Conservation (phyloP, 139 green algal species). For the Diplosphaera chodatii region DNA sequence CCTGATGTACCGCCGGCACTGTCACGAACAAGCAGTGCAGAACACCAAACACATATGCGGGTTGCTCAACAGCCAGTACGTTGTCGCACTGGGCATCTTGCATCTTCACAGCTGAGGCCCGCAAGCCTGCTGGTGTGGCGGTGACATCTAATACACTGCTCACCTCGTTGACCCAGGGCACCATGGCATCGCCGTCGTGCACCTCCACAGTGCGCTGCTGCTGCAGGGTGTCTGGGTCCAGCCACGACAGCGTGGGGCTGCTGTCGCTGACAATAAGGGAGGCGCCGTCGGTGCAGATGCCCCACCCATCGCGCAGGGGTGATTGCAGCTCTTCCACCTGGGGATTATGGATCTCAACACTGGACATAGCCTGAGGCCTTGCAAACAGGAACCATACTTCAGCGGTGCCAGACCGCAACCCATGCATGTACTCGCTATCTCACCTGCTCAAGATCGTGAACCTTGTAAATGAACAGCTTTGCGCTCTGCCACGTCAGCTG, state of each 20-base stretch:
- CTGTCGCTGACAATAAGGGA: slow-evolving; percentile 69
- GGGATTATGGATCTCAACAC: background rate
- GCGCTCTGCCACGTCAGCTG: slow-evolving; percentile 64
- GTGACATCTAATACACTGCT: too few relatives aligned
- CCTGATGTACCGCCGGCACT: too few relatives aligned
- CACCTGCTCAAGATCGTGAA: slow-evolving; percentile 22
- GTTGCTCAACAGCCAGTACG: too few relatives aligned
- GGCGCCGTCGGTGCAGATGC: slow-evolving; percentile 58
- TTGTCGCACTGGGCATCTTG: too few relatives aligned
- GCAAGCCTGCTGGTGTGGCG: too few relatives aligned
- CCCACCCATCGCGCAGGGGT: slow-evolving; percentile 78
- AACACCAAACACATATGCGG: too few relatives aligned
- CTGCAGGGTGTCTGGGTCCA: slow-evolving; percentile 48
- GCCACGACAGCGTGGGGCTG: slow-evolving; percentile 44
- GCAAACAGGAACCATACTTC: too few relatives aligned
- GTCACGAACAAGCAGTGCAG: too few relatives aligned
- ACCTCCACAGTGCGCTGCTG: slow-evolving; percentile 20
- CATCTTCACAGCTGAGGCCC: too few relatives aligned
- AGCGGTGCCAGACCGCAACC: too few relatives aligned
- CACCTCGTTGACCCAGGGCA: slow-evolving; percentile 66
- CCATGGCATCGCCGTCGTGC: slow-evolving; percentile 2
- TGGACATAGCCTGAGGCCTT: background rate
- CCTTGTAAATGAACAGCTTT: slow-evolving; percentile 29
- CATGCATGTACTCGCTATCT: too few relatives aligned
- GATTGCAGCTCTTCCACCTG: slow-evolving; percentile 19